These are phyloP conservation scores for Blastomyces parvus DNA, from an alignment of 2,329 filamentous ascomycete species.

Conservation along the genomic window DNA sequence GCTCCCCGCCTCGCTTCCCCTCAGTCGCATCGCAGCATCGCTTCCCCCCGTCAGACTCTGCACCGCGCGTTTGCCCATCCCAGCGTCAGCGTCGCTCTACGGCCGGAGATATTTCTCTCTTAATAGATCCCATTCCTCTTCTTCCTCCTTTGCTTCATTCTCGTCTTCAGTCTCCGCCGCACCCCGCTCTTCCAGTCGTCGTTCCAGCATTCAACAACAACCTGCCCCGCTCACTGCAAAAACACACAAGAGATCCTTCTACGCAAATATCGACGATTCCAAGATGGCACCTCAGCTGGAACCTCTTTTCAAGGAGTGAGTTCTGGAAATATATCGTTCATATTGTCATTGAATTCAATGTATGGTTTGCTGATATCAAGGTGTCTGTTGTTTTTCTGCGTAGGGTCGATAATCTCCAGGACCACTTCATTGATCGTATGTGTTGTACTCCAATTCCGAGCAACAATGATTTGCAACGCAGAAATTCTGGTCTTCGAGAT, in stretches of 20 bases:
- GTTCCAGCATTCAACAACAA: background rate
- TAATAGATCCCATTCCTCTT: background rate
- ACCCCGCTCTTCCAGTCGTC: conserved; percentile 4
- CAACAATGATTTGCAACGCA: background rate
- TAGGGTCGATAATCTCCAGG: conserved; percentile 64
- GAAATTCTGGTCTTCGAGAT: background rate
- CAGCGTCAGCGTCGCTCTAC: background rate
- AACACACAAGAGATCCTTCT: conserved; percentile 26
- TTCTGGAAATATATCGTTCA: conserved; percentile 6
- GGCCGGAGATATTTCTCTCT: background rate
- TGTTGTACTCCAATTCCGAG: conserved; percentile 14
- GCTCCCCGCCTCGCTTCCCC: conserved; percentile 17
- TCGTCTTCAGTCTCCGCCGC: background rate
- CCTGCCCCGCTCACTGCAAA: conserved; percentile 2
- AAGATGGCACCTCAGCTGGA: conserved; percentile 89
- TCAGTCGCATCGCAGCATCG: conserved; percentile 13
- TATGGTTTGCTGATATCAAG: background rate
- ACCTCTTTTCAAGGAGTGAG: conserved; percentile 74
- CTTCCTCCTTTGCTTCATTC: background rate
- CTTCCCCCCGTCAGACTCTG: background rate
- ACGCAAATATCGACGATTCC: conserved; percentile 39
- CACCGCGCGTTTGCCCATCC: background rate
- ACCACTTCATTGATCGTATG: conserved; percentile 73
- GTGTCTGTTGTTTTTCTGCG: background rate
- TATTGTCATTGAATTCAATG: background rate